These are phyloP conservation scores for Discostella pseudostelligera DNA, from an alignment of 108 stramenopile genomes.

Conservation along the genomic window DNA sequence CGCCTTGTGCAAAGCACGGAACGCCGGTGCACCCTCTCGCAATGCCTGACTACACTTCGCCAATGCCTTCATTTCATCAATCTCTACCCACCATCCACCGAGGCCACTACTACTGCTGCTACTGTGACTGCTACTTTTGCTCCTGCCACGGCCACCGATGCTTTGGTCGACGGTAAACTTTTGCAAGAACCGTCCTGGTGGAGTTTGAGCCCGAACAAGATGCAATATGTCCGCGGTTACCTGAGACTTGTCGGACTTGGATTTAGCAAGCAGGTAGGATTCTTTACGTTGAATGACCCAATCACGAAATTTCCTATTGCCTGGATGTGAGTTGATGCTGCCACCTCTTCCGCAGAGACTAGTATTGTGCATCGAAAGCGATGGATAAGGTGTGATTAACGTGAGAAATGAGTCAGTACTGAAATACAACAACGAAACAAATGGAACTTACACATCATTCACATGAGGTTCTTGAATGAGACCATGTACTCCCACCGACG, in stretches of 20 bases:
- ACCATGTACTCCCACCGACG: background rate
- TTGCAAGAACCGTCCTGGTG: conserved; percentile 78
- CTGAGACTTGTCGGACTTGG: conserved; percentile 67
- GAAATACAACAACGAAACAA: background rate
- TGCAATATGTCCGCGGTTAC: conserved; percentile 67
- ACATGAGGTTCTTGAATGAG: conserved; percentile 21
- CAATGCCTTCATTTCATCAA: conserved; percentile 65
- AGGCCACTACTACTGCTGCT: background rate
- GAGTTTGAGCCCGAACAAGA: conserved; percentile 43
- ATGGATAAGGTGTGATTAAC: too few species aligned
- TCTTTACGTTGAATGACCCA: conserved; percentile 72
- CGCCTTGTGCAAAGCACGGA: conserved; percentile 3
- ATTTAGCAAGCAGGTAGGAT: conserved; percentile 66
- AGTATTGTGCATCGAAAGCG: background rate
- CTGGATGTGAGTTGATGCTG: conserved; percentile 74
- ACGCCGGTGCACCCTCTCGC: conserved; percentile 55
- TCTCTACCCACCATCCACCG: conserved; percentile 68
- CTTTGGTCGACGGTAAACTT: conserved; percentile 10
- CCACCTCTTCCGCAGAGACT: conserved; percentile 79
- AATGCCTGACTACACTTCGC: conserved; percentile 83
- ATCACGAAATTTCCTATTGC: conserved; percentile 70
- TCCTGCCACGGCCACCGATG: conserved; percentile 3
- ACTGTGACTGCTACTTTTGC: too few species aligned
- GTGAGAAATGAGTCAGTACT: background rate
- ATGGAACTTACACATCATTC: conserved; percentile 36